Percentiles rank a stretch among this genome's conserved stretches.
phyloP scores from a whole-genome alignment of 1,284 basidiomycete species.

The Neolentinus lepideus region DNA sequence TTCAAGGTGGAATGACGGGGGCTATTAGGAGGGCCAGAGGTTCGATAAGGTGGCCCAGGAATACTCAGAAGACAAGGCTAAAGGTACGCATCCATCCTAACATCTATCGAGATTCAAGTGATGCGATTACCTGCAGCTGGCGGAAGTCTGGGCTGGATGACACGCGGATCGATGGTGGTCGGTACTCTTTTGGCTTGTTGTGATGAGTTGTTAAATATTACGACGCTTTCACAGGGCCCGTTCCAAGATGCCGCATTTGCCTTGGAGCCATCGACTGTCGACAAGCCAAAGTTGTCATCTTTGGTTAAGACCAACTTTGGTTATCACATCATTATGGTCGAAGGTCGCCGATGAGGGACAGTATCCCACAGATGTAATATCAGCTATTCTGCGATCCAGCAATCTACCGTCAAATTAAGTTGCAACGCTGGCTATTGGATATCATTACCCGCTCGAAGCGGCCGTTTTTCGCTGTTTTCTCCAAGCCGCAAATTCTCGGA shows the following conservation, averaged over 20 bases:
- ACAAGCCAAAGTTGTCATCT: slow-evolving; percentile 63
- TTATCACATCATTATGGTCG: slow-evolving; percentile 88
- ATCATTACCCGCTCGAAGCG: neutral
- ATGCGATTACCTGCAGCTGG: slow-evolving; percentile 43
- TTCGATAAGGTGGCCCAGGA: slow-evolving; percentile 85
- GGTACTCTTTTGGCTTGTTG: slow-evolving; percentile 12
- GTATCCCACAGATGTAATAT: too few relatives aligned
- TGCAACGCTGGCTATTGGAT: too few relatives aligned
- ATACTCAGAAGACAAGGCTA: slow-evolving; percentile 85
- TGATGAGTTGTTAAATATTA: neutral
- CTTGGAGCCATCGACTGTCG: slow-evolving; percentile 67
- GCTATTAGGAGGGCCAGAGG: slow-evolving; percentile 59
- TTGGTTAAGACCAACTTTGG: slow-evolving; percentile 78
- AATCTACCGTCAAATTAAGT: too few relatives aligned
- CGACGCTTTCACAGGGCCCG: slow-evolving; percentile 35
- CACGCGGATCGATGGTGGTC: slow-evolving; percentile 73
- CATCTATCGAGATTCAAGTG: slow-evolving; percentile 1
- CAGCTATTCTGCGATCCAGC: too few relatives aligned
- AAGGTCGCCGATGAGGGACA: slow-evolving; percentile 55
- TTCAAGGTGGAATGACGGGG: too few relatives aligned
- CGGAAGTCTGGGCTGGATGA: slow-evolving; percentile 81
- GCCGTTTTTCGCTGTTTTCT: slow-evolving; percentile 16
- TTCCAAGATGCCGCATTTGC: slow-evolving; percentile 83
- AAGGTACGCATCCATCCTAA: slow-evolving; percentile 37
- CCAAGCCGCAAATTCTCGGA: slow-evolving; percentile 66